Base-by-base conservation (phyloP, 208 protist genomes). In the Trichomonas gallinae region DNA sequence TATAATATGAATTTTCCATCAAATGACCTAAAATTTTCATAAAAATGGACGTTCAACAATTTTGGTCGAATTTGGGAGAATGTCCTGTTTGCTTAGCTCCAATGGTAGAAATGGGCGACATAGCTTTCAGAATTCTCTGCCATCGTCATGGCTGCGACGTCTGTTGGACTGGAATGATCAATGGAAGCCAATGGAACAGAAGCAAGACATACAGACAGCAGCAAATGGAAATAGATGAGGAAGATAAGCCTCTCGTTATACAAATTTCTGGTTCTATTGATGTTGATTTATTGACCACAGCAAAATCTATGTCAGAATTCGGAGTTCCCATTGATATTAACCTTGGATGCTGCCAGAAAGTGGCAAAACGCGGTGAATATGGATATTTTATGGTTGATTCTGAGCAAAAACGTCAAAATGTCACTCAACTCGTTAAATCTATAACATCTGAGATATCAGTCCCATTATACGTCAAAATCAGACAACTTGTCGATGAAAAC, bases 331-430 rank as follows among this genome's bases (percentile, higher is more conserved):
- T 93, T 6, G 87, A 93, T 15, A 93, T 93, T 15, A 93, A 93
- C 38, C 44, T 93, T 38, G 87, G 87, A 17, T 93, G 87, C n/a
- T 93, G 87, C 44, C 87, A 93, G 38, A 93, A 93, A 93, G 87
- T 93, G 2, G 87, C 87, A 51, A 93, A 93, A 93, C 42, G 87
- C 9, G 87, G 87, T 0, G 17, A 51, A 34, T 93, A 51, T 51
- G 87, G 87, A 38, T 93, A 93, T 51, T 93, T 51, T 93, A 51
- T 93, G 44, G 87, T 93, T 38, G 87, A 93, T 51, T 48, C 87
- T 38, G 26, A 93, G 26, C 15, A 93, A 44, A 93, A 93, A 51
- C 11, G 87, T 34, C 40, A 51, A n/a, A 51, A 93, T 93, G 87
- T 93, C 44, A 10, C 51, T 21, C 45, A 93, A 38, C 87, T 93